Base-by-base conservation (phyloP, 352 stramenopile species). In the Phytopythium litorale region DNA sequence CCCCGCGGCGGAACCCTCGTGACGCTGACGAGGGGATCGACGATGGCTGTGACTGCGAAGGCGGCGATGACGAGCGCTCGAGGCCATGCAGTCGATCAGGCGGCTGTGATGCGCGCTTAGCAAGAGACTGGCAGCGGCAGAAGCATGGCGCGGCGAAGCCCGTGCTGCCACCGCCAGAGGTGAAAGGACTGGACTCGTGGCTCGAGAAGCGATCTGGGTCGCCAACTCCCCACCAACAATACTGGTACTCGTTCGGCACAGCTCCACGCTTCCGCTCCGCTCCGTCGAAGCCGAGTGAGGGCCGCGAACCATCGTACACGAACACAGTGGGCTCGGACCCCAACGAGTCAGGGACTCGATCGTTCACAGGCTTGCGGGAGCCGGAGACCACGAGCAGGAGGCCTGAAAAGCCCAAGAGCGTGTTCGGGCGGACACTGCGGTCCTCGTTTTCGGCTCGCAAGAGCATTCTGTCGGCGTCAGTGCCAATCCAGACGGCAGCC, bases 121-220 rank as follows among this genome's bases (percentile, higher is more conserved):
- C 50, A 43, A 42, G 32, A 5, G 30, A 43, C 3, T 19, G 19
- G 50, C 50, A 25, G 50, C 28, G 9, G 3, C 16, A 42, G 33
- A 18, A 42, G 51, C 21, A 16, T 25, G 12, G 13, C 23, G 21
- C 8, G 23, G 5, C 52, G 38, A 58, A 46, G 3, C 52, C 33
- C 9, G 66, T 58, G 42, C 48, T 37, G 28, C 54, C 67, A 52
- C 46, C 63, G 5, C 46, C 55, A 15, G 61, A 71, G 5, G 73
- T 88, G 7, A 68, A 70, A 40, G 76, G 75, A 1, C 68, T 84
- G 19, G 65, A 78, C 12, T 64, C 59, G 1, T 85, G 79, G 75
- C 61, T 88, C 12, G 49, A 72, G 40, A 75, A 70, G 42, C 66
- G 60, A 4, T 62, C 68, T 16, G 59, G 51, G 0, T 67, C 63